These are phyloP conservation scores for Lithospermum erythrorhizon DNA, from an alignment of 257 asterid species.

Conservation along the genomic window DNA sequence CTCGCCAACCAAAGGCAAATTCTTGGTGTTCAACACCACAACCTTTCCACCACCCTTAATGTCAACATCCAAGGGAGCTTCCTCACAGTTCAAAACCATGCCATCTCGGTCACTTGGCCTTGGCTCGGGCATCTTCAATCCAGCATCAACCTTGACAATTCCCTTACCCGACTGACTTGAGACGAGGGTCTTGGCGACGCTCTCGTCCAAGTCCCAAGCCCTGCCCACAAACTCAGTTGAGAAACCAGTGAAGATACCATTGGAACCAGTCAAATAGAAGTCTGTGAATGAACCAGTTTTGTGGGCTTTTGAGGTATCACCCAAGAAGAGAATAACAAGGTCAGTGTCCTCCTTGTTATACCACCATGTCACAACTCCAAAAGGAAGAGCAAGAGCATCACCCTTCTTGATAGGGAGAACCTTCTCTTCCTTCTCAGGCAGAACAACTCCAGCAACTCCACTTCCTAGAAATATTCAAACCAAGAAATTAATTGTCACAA, in stretches of 20 bases:
- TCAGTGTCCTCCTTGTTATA: slow-evolving; percentile 74
- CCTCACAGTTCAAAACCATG: slow-evolving; percentile 53
- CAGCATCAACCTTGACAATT: slow-evolving; percentile 41
- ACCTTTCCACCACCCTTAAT: slow-evolving; percentile 61
- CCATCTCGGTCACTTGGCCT: slow-evolving; percentile 41
- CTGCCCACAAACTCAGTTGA: slow-evolving; percentile 52
- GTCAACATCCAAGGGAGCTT: slow-evolving; percentile 65
- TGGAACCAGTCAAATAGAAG: slow-evolving; percentile 54
- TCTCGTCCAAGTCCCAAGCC: slow-evolving; percentile 60
- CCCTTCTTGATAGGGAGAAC: slow-evolving; percentile 77
- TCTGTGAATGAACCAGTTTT: slow-evolving; percentile 58
- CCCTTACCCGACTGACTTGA: slow-evolving; percentile 35
- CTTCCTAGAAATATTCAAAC: slow-evolving; percentile 25
- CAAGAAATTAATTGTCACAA: background rate
- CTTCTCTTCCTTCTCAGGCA: slow-evolving; percentile 80
- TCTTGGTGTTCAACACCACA: slow-evolving; percentile 76
- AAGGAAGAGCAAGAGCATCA: slow-evolving; percentile 78
- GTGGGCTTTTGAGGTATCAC: slow-evolving; percentile 62
- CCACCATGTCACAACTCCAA: slow-evolving; percentile 86
- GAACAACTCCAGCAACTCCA: slow-evolving; percentile 78
- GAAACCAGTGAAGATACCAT: slow-evolving; percentile 71
- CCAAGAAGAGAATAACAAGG: slow-evolving; percentile 58
- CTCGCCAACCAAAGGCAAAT: slow-evolving; percentile 76
- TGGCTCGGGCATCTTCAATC: slow-evolving; percentile 53
- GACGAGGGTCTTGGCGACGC: slow-evolving; percentile 45